phyloP scores from a whole-genome alignment of 2,329 filamentous ascomycete genomes.

The Fusarium tricinctum region DNA sequence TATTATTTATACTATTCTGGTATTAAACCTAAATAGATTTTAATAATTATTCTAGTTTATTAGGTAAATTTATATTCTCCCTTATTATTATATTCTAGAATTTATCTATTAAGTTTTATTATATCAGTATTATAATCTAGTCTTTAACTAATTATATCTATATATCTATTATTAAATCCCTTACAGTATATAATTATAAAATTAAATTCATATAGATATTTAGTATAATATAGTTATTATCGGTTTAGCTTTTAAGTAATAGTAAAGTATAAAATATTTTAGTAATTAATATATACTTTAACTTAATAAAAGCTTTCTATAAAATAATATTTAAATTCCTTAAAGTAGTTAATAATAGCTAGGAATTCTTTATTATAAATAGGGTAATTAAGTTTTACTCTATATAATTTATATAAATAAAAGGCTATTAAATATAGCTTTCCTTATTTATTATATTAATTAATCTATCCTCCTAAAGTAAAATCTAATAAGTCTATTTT shows the following conservation, averaged over 20 bases:
- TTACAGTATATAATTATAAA: not conserved
- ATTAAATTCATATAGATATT: not conserved
- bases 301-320: not conserved
- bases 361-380: conserved; percentile 2
- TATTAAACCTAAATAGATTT: too few species aligned
- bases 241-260: not conserved
- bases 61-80: not conserved
- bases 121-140: not conserved
- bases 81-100: not conserved
- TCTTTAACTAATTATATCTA: not conserved
- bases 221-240: not conserved
- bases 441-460: not conserved
- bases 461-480: not conserved
- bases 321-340: not conserved
- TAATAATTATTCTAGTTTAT: too few species aligned
- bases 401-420: not conserved
- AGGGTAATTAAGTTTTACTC: not conserved
- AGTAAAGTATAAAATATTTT: not conserved
- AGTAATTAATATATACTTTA: not conserved
- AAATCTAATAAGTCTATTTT: not conserved
- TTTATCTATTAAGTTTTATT: not conserved
- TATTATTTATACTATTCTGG: too few species aligned
- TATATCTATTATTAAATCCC: fast-evolving
- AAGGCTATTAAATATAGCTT: not conserved
- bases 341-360: not conserved